A percentile compares a stretch with the other conserved stretches of the same genome.
Conservation (phyloP, 2,329 filamentous ascomycete species). For the Onygena corvina region DNA sequence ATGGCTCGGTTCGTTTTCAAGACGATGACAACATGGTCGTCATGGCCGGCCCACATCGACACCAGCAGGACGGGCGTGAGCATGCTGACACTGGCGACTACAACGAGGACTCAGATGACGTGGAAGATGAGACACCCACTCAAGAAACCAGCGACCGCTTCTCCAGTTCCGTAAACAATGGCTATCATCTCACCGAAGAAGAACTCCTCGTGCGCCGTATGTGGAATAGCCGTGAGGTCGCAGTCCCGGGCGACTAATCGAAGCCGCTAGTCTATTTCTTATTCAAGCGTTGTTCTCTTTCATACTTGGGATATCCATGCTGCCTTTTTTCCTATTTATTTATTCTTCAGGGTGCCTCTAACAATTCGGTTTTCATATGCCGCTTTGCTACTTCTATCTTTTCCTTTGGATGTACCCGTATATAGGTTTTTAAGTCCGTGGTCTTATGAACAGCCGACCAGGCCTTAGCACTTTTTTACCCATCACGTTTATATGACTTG, state of each 20-base stretch:
- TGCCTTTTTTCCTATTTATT: not conserved
- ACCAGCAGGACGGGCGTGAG: slow-evolving; percentile 20
- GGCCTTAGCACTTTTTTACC: too few relatives aligned
- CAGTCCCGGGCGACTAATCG: slow-evolving; percentile 21
- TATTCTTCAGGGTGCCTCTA: not conserved
- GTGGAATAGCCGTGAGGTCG: slow-evolving; percentile 35
- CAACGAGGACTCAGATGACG: slow-evolving; percentile 9
- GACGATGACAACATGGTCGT: slow-evolving; percentile 24
- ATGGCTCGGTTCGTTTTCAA: slow-evolving; percentile 24
- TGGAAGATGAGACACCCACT: not conserved
- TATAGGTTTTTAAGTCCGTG: too few relatives aligned
- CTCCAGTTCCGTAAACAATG: slow-evolving; percentile 20
- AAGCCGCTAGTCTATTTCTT: not conserved
- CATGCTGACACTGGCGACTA: slow-evolving; percentile 14
- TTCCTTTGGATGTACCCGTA: too few relatives aligned
- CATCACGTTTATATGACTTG: too few relatives aligned
- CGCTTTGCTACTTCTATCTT: not conserved
- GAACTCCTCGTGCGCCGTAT: slow-evolving; percentile 34
- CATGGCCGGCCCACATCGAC: slow-evolving; percentile 8
- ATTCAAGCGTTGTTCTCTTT: not conserved
- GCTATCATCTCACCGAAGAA: slow-evolving; percentile 23
- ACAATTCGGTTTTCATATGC: too few relatives aligned
- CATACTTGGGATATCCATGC: not conserved
- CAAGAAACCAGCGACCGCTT: slow-evolving; percentile 13
- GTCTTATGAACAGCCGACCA: too few relatives aligned